Conservation (phyloP, 305 asterid species). For the Plantago lanceolata region DNA sequence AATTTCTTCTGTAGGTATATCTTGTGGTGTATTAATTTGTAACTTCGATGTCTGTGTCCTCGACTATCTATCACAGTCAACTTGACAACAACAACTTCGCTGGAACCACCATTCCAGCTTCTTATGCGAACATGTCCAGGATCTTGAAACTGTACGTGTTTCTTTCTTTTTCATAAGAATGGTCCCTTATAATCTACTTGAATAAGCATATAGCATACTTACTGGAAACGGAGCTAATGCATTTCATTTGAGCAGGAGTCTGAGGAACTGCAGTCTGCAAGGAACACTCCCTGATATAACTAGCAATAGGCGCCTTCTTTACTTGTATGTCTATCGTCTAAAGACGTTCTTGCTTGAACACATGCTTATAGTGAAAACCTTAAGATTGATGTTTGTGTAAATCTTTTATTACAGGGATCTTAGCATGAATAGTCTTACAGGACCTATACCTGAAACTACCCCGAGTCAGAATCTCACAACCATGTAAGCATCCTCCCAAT, state of each 20-base stretch:
- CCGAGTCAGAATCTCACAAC: conserved; percentile 38
- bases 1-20: background rate
- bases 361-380: conserved; percentile 5
- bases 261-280: conserved; percentile 56
- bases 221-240: background rate
- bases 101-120: conserved; percentile 46
- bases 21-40: background rate
- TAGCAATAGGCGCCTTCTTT: conserved; percentile 37
- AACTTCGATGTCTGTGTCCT: conserved; percentile 1
- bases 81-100: conserved; percentile 61
- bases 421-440: conserved; percentile 37
- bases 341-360: conserved; percentile 5
- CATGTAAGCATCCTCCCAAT: conserved; percentile 29
- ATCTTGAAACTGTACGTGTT: conserved; percentile 42
- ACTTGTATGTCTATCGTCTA: conserved; percentile 39
- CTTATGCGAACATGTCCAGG: conserved; percentile 39
- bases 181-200: background rate
- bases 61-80: conserved; percentile 38
- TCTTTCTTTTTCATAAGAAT: background rate
- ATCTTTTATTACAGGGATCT: conserved; percentile 38
- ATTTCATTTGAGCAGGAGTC: conserved; percentile 42
- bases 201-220: no score
- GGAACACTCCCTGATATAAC: conserved; percentile 57
- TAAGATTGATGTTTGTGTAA: background rate
- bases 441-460: conserved; percentile 30